Evolutionary conservation across 805 yeast genomes (phyloP), one percentile per base, ranked within the genome.

Genomic region (Peterozyma toletana): DNA sequence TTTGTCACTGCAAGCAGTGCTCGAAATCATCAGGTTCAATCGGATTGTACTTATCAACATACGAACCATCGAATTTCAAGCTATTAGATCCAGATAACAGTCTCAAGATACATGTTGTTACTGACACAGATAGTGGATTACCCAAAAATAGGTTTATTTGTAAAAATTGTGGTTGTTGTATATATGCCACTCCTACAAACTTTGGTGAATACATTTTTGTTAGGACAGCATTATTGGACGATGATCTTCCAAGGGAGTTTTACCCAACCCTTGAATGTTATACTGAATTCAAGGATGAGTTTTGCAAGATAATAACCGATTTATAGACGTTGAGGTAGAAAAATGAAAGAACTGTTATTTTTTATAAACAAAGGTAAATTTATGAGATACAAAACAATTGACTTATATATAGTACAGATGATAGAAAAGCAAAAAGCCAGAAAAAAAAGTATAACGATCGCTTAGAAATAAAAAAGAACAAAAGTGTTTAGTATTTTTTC

Each of bases 201-300:
- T n/a, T 14, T 39, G 15, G n/a, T 11, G 37, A 27, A 31, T n/a
- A n/a, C 5, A n/a, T n/a, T 18, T 14, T 13, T 37, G 10, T 38
- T 30, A 30, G 35, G 18, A 44, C 35, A 37, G 38, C 41, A 29
- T 33, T 27, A 33, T 30, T 45, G 37, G 29, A 34, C 18, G 33
- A 34, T 30, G 18, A 18, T 30, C 33, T 40, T 30, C 42, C 41
- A 44, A 16, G 37, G 34, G 34, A 35, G 16, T 18, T 35, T 5
- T 18, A 18, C 17, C 15, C 33, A 4, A 33, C 40, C 13, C 11
- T 34, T 33, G 31, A 39, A 30, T 31, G 11, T 39, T 30, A 27
- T n/a, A 39, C 21, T 29, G 33, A 39, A n/a, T 14, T 14, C 27
- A 27, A 31, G n/a, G 14, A 11, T 13, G 34, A 31, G 34, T 31